phyloP scores from a whole-genome alignment of 805 yeast species.

The Saturnispora quitensis region DNA sequence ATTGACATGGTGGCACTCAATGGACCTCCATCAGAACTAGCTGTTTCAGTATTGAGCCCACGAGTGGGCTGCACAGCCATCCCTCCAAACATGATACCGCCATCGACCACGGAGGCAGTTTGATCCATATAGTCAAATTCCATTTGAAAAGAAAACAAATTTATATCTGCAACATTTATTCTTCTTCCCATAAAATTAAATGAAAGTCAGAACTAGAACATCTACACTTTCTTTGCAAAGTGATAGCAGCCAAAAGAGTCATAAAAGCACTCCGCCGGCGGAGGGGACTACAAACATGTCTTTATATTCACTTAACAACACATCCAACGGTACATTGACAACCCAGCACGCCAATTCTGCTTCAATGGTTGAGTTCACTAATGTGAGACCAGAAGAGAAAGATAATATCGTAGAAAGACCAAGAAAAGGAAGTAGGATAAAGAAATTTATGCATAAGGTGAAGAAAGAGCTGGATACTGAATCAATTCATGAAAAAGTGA shows the following conservation, averaged over 20 bases:
- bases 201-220: constrained; percentile 1
- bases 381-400: constrained; percentile 18
- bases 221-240: constrained; percentile 7
- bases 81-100: constrained; percentile 10
- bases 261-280: neutral
- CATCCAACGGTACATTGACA: constrained; percentile 18
- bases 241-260: neutral
- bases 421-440: constrained; percentile 16
- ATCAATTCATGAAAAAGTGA: neutral
- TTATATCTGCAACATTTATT: neutral
- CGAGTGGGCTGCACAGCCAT: constrained; percentile 9
- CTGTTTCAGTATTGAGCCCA: constrained; percentile 9
- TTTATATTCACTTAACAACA: constrained; percentile 7
- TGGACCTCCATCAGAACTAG: neutral
- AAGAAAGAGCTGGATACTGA: constrained; percentile 8
- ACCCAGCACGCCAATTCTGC: neutral
- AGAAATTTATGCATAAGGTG: constrained; percentile 19
- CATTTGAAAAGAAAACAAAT: neutral
- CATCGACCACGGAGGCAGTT: constrained; percentile 6
- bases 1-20: neutral
- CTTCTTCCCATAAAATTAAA: neutral
- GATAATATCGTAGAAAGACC: neutral
- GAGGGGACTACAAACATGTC: neutral
- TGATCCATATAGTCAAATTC: neutral
- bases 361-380: constrained; percentile 27